Base-by-base conservation (phyloP, 495 filamentous ascomycete genomes). In the Trichoderma asperelloides region DNA sequence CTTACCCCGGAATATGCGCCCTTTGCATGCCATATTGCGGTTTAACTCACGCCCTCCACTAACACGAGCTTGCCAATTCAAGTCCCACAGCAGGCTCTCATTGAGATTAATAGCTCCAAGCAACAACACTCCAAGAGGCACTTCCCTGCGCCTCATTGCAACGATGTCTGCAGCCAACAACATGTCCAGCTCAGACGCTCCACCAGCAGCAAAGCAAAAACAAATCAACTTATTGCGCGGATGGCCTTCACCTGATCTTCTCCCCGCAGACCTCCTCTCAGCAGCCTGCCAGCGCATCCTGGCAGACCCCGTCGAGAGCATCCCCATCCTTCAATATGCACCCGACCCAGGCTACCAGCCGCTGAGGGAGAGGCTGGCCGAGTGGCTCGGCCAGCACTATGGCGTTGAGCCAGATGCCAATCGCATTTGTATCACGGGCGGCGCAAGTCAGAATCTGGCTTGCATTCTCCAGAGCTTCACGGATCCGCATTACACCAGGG, bases 371-470 rank as follows among this genome's bases (percentile, higher is more conserved):
- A 79, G 85, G 30, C 75, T 96, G 28, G 87, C 90, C 40, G 67
- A 74, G 41, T 96, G 92, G 91, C 76, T 93, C n/a, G 79, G 77
- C 0, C 65, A 69, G 0, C 88, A 87, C 69, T 96, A 93, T 64
- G 47, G 37, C 27, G 63, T 70, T 0, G 66, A 73, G 0, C 74
- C 85, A n/a, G 67, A 74, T 0, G 47, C 80, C 1, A 80, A 85
- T 5, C 81, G 91, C 57, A 89, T 96, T 60, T 89, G 87, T 74
- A 88, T 97, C 72, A 91, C 92, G 0, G 88, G 91, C 40, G 93
- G 84, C 0, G 93, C 93, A 2, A 87, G 82, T 64, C 91, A 94
- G 76, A 90, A 86, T 71, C 76, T 96, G 9, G 89, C 88, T 1
- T 87, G 83, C 69, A 76, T 93, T 3, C 78, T 97, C 33, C 82